Evolutionary conservation across 2,329 filamentous ascomycete species (phyloP), one percentile per base, ranked within the genome.

Genomic region (Amauroascus verrucosus): DNA sequence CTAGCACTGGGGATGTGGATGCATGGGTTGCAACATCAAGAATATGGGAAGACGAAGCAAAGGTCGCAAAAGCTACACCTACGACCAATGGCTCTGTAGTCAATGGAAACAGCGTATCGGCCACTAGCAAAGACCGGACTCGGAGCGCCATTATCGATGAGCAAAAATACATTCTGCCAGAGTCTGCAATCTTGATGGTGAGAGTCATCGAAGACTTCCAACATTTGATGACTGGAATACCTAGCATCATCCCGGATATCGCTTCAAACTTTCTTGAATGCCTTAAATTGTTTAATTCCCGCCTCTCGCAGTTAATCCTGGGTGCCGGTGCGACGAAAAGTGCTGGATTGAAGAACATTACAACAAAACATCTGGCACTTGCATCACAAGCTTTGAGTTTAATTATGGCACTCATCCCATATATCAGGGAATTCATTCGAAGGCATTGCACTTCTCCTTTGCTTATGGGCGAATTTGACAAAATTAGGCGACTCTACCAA

Each of bases 291-390:
- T 98, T 97, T 77, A 96, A 98, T 68, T 96, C 89, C 1, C 85
- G 93, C 18, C 90, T 90, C 54, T 94, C 86, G n/a, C 93, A 98
- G 66, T 79, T 98, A 54, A 96, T 98, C 59, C 82, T 98, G 6
- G 93, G 93, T 1, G 93, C 93, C 1, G 93, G 93, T 3, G 93
- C 93, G 3, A 96, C 88, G 4, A 78, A 82, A 33, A 89, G 86
- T 22, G 93, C 90, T 1, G 91, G 91, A 0, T 75, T 98, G 18
- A 95, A 89, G 67, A 96, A 96, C 64, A 98, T 98, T 66, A 95
- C 88, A 0, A 95, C 93, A 0, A 93, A 93, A 62, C 91, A 98
- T 70, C 79, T 98, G 1, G 90, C 93, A 0, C 81, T 97, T 16
- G 90, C 93, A 1, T 90, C 86, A 0, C 91, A 96, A 67, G 86